phyloP scores from a whole-genome alignment of 106 monocot genomes.

The Platanthera zijinensis region DNA sequence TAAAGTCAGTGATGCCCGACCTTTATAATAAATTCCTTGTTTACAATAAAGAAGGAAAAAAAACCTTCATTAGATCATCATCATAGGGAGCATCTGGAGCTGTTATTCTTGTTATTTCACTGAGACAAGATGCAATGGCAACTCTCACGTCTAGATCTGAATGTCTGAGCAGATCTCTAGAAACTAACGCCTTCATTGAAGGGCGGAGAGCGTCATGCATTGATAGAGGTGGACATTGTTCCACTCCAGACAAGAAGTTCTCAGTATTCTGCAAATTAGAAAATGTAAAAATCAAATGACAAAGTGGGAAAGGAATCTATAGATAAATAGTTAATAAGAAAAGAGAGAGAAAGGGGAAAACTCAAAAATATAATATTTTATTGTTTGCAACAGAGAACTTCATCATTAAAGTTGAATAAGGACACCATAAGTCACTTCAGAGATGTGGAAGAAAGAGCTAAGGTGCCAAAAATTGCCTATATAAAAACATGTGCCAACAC shows the following conservation, averaged over 20 bases:
- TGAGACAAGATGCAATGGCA: slow-evolving; percentile 55
- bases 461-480: background rate
- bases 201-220: slow-evolving; percentile 40
- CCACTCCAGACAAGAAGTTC: slow-evolving; percentile 36
- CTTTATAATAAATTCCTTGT: background rate
- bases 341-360: background rate
- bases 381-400: background rate
- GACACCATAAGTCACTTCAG: background rate
- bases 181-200: slow-evolving; percentile 33
- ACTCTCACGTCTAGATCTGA: slow-evolving; percentile 46
- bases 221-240: slow-evolving; percentile 49
- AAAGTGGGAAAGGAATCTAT: background rate
- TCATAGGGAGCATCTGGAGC: slow-evolving; percentile 80
- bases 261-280: slow-evolving; percentile 38
- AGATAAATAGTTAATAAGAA: background rate
- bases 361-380: background rate
- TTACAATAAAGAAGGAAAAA: background rate
- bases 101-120: slow-evolving; percentile 86
- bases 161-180: slow-evolving; percentile 38
- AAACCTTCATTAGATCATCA: slow-evolving; percentile 79
- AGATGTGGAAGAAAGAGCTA: background rate
- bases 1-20: background rate
- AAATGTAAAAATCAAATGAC: background rate
- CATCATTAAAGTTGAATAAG: background rate
- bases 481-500: background rate